Base-by-base conservation (phyloP, 805 yeast genomes). In the Lachancea quebecensis region DNA sequence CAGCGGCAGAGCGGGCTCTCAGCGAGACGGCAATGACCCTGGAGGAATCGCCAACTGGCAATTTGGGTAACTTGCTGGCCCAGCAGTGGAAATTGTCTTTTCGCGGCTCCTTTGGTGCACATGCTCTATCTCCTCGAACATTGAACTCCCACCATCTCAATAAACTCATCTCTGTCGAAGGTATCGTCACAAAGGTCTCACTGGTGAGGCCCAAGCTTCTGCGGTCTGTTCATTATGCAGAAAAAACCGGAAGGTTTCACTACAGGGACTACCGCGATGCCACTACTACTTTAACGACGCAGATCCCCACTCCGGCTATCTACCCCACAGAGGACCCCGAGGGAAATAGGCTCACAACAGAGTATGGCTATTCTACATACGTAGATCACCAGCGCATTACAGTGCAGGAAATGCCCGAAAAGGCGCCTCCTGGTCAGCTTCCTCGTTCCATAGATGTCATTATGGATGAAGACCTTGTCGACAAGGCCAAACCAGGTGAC, bases 391-490 rank as follows among this genome's bases (percentile, higher is more conserved):
- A 93, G 67, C 84, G 88, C 34, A 76, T 93, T 32, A 79, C 96
- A 0, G 83, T 93, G 32, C 99, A 93, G 65, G 99, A 93, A 69
- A 86, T 93, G 87, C 98, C 99, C 1, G 98, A 93, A 68, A 74
- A 82, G 51, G 96, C 98, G 1, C 99, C 98, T 12, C 95, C 98
- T 0, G 99, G 99, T 46, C 98, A 91, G 68, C 73, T 93, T 51
- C 99, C 99, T 31, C 75, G 98, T 57, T 82, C 95, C 2, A 76
- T 93, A 31, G 99, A 93, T 59, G 84, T 91, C 18, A 78, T 91
- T n/a, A 69, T 93, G 57, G 96, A 91, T 64, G 97, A 90, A 58
- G 99, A 93, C 62, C 73, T 93, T 51, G 98, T 93, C 2, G 99
- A 93, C 62, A 70, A 68, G 45, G 84, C 86, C 39, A 93, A 93